Base-by-base conservation (phyloP, 352 stramenopile species). In the Phytophthora idaei region DNA sequence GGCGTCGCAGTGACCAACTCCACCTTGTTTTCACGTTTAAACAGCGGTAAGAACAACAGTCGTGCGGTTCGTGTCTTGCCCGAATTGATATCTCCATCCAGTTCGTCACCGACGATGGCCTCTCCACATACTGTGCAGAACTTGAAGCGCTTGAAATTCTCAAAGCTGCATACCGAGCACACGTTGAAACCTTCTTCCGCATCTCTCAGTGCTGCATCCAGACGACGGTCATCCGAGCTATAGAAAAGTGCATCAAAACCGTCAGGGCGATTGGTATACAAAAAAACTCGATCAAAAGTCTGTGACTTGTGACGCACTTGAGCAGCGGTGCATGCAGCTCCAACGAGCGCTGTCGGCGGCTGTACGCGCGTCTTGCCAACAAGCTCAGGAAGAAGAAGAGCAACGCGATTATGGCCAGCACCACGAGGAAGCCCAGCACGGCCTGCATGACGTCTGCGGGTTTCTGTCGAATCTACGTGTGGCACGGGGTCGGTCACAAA, bases 101-200 rank as follows among this genome's bases (percentile, higher is more conserved):
- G 31, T n/a, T 57, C 54, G 14, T 51, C 28, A n/a, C 9, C 39
- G 44, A 15, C 56, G 10, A 80, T 31, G 1, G 41, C 61, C 29
- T 77, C 71, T 39, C 75, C 72, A 53, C 75, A 83, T 15, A 83
- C 61, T 49, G 55, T 69, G 55, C 75, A 83, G 54, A 78, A 83
- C 41, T 66, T 65, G 53, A 72, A 66, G 17, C 72, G 72, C 57
- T 73, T 72, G 57, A 83, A 83, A 54, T 80, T 83, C 63, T 80
- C 71, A 39, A 83, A 83, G 29, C 68, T 65, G 39, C 72, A 83
- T 47, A 64, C 61, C 2, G 65, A 10, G 28, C 76, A 83, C 46
- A 59, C 60, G 46, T 77, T 76, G 50, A 74, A 80, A 21, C 76
- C 76, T 55, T 81, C 72, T 21, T 72, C 72, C 2, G 76, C 76